phyloP scores from a whole-genome alignment of 371 early-diverging fungal species.

The Mortierella sp. region DNA sequence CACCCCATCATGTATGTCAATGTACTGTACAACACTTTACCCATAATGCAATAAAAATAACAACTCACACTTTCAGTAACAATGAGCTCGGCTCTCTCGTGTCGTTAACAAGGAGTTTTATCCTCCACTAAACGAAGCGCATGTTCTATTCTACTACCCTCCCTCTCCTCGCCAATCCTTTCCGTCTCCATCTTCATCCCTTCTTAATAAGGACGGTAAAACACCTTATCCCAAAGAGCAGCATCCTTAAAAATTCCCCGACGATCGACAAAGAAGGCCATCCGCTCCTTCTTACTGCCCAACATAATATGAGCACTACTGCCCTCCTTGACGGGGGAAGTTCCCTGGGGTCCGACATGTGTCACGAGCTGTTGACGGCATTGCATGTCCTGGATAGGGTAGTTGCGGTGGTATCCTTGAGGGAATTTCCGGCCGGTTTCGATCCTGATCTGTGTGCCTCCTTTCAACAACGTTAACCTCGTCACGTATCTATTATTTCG shows the following conservation, averaged over 20 bases:
- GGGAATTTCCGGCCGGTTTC: slow-evolving; percentile 58
- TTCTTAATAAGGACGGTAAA: slow-evolving; percentile 33
- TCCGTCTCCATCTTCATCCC: too few species aligned
- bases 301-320: slow-evolving; percentile 51
- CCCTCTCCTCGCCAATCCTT: not conserved
- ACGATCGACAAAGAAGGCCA: slow-evolving; percentile 55
- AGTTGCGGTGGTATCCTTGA: slow-evolving; percentile 42
- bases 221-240: slow-evolving; percentile 47
- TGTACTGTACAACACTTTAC: not conserved
- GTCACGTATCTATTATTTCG: slow-evolving; percentile 45
- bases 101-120: not conserved
- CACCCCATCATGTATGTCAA: not conserved
- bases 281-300: slow-evolving; percentile 54
- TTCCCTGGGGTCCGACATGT: slow-evolving; percentile 47
- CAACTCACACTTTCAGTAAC: not conserved
- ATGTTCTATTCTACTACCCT: not conserved
- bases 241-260: slow-evolving; percentile 50
- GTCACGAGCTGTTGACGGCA: slow-evolving; percentile 52
- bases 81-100: not conserved
- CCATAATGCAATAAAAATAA: not conserved
- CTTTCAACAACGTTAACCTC: slow-evolving; percentile 41
- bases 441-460: slow-evolving; percentile 49
- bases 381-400: slow-evolving; percentile 56
- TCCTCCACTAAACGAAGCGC: not conserved
- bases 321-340: slow-evolving; percentile 44